Percentiles rank a stretch among this genome's conserved stretches.
These are phyloP conservation scores for Astrothelium macrocarpum DNA, from an alignment of 495 filamentous ascomycete genomes.

Conservation along the genomic window DNA sequence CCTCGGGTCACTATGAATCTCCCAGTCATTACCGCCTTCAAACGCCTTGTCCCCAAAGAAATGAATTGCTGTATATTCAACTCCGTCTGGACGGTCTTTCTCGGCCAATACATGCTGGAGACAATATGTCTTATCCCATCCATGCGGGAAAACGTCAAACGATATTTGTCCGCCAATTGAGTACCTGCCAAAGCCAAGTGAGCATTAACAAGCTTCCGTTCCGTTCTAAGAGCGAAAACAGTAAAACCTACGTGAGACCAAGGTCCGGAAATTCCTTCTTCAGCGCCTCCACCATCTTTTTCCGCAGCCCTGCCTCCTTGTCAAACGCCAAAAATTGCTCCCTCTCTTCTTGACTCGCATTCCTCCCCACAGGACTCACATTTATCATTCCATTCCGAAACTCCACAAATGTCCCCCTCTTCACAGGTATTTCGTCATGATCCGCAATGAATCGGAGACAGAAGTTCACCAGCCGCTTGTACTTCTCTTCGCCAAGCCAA, in stretches of 20 bases:
- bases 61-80: conserved; percentile 78
- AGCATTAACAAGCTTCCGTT: background rate
- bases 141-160: conserved; percentile 93
- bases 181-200: conserved; percentile 45
- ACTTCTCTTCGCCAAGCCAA: conserved; percentile 86
- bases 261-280: conserved; percentile 72
- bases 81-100: conserved; percentile 53
- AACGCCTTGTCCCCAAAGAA: conserved; percentile 97
- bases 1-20: conserved; percentile 75
- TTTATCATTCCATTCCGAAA: conserved; percentile 98
- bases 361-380: conserved; percentile 82
- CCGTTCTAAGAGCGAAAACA: background rate
- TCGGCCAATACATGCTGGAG: conserved; percentile 78
- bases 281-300: conserved; percentile 60
- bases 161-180: conserved; percentile 95
- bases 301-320: conserved; percentile 60
- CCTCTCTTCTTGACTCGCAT: conserved; percentile 71
- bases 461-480: conserved; percentile 81
- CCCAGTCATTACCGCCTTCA: conserved; percentile 85
- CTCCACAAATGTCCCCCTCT: conserved; percentile 93
- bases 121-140: conserved; percentile 99
- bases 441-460: conserved; percentile 83
- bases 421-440: conserved; percentile 66
- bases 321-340: conserved; percentile 73
- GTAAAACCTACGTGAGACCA: conserved; percentile 64